Conservation (phyloP, 495 filamentous ascomycete species). For the Annulohypoxylon nitens region DNA sequence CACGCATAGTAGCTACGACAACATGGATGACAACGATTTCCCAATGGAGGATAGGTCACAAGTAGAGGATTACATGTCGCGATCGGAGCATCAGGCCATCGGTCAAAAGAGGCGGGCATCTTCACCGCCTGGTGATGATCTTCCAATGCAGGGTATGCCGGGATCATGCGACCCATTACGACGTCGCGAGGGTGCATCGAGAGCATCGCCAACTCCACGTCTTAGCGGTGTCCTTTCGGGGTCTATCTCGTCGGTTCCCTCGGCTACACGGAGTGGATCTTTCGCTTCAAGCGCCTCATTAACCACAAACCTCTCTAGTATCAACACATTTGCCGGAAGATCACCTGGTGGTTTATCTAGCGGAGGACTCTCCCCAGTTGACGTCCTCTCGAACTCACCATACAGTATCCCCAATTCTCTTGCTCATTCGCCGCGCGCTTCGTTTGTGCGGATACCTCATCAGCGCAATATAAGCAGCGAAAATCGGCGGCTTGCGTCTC, state of each 20-base stretch:
- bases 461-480: slow-evolving; percentile 61
- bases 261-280: slow-evolving; percentile 78
- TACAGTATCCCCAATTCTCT: slow-evolving; percentile 71
- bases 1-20: slow-evolving; percentile 60
- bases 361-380: slow-evolving; percentile 64
- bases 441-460: slow-evolving; percentile 63
- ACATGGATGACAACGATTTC: slow-evolving; percentile 74
- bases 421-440: slow-evolving; percentile 70
- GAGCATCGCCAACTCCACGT: slow-evolving; percentile 69
- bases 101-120: slow-evolving; percentile 85
- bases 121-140: slow-evolving; percentile 81
- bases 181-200: slow-evolving; percentile 72
- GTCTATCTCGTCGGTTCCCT: slow-evolving; percentile 80
- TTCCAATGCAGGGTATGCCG: slow-evolving; percentile 66
- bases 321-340: slow-evolving; percentile 76
- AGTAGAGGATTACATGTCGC: slow-evolving; percentile 65
- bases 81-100: slow-evolving; percentile 52
- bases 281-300: slow-evolving; percentile 78
- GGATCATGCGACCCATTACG: slow-evolving; percentile 76
- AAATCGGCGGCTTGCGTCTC: slow-evolving; percentile 57
- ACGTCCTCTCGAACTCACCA: slow-evolving; percentile 66
- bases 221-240: slow-evolving; percentile 70
- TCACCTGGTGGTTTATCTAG: slow-evolving; percentile 83
- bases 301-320: slow-evolving; percentile 78
- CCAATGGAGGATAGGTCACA: slow-evolving; percentile 74